These are phyloP conservation scores for Suhomyces prunicola DNA, from an alignment of 805 yeast species.

Conservation along the genomic window DNA sequence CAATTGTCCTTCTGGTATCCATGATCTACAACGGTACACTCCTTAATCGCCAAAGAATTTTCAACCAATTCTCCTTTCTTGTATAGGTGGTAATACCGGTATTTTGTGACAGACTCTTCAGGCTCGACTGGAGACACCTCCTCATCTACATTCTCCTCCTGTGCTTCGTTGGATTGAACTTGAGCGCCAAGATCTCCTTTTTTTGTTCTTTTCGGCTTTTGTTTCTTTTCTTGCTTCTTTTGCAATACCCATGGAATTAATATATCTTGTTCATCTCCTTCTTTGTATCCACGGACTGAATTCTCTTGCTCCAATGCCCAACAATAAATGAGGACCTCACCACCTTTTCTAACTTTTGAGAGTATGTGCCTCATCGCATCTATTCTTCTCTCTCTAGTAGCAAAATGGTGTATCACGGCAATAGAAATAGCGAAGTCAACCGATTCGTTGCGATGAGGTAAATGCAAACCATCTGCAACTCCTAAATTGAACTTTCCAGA, in stretches of 20 bases:
- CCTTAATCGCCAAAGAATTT: slow-evolving; percentile 73
- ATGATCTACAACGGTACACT: slow-evolving; percentile 50
- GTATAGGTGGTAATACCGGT: slow-evolving; percentile 87
- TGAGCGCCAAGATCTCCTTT: slow-evolving; percentile 1
- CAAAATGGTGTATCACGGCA: slow-evolving; percentile 94
- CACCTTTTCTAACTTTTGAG: slow-evolving; percentile 53
- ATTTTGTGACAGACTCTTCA: slow-evolving; percentile 44
- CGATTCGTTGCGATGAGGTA: slow-evolving; percentile 36
- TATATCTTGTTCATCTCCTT: slow-evolving; percentile 89
- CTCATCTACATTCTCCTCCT: slow-evolving; percentile 8
- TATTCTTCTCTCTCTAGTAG: slow-evolving; percentile 76
- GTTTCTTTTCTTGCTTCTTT: slow-evolving; percentile 39
- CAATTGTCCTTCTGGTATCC: slow-evolving; percentile 96
- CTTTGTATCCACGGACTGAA: slow-evolving; percentile 86
- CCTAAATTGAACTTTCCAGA: slow-evolving; percentile 49
- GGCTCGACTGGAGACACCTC: background rate
- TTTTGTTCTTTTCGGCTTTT: slow-evolving; percentile 15
- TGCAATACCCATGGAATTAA: slow-evolving; percentile 93
- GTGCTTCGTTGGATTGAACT: slow-evolving; percentile 1
- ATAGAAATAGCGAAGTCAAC: slow-evolving; percentile 88
- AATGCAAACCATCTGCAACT: slow-evolving; percentile 75
- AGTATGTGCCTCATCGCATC: slow-evolving; percentile 72
- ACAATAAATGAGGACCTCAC: slow-evolving; percentile 78
- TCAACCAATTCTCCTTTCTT: slow-evolving; percentile 75
- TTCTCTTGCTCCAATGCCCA: slow-evolving; percentile 95